Conservation (phyloP, 2,329 filamentous ascomycete species). For the Fusarium camptoceras region DNA sequence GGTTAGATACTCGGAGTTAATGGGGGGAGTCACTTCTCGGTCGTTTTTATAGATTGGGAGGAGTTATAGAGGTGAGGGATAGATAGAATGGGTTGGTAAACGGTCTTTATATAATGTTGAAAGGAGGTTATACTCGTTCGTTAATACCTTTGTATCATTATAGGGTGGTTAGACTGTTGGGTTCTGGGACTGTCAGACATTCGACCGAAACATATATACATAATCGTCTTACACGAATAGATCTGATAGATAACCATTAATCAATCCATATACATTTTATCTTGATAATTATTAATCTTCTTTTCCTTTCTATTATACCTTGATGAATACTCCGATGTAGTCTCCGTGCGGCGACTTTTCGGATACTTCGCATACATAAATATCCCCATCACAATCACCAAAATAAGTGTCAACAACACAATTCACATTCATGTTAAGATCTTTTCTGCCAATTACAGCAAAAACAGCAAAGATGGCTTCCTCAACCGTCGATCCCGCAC, state of each 20-base stretch:
- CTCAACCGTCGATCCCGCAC: constrained; percentile 1
- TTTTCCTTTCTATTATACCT: not conserved
- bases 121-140: not conserved
- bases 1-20: constrained; percentile 14
- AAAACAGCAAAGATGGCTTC: constrained; percentile 22
- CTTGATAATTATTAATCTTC: not conserved
- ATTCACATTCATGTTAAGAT: not conserved
- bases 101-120: constrained; percentile 1
- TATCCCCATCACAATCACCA: not conserved
- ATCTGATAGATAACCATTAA: not conserved
- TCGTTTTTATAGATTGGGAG: constrained; percentile 23
- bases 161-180: constrained; percentile 3
- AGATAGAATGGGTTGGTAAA: not conserved
- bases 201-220: not conserved
- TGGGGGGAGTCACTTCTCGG: not conserved
- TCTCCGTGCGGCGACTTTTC: constrained; percentile 40
- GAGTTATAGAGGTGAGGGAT: constrained; percentile 10
- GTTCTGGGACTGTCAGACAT: not conserved
- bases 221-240: not conserved
- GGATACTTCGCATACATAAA: constrained; percentile 26
- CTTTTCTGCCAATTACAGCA: not conserved
- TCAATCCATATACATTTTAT: accelerated
- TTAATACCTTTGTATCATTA: constrained; percentile 3
- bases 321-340: constrained; percentile 21
- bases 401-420: not conserved